phyloP scores from a whole-genome alignment of 805 yeast genomes.

The Candida lessepsii region DNA sequence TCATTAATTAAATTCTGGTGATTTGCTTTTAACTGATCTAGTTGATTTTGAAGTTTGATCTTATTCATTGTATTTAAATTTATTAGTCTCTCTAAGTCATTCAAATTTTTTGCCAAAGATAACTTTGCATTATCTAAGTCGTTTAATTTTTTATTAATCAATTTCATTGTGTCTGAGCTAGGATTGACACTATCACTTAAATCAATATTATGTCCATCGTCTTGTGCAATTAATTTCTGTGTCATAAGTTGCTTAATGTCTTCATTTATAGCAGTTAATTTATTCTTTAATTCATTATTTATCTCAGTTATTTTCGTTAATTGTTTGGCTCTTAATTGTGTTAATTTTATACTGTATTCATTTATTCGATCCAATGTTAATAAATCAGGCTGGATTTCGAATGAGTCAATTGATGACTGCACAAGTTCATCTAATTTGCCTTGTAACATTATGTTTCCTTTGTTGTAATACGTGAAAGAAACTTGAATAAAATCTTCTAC shows the following conservation, averaged over 20 bases:
- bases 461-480: too few species aligned
- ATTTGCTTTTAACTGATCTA: constrained; percentile 35
- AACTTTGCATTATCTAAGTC: constrained; percentile 48
- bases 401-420: constrained; percentile 44
- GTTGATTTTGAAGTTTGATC: constrained; percentile 36
- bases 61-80: constrained; percentile 30
- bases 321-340: constrained; percentile 24
- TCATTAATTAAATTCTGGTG: constrained; percentile 26
- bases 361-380: constrained; percentile 45
- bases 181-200: background rate
- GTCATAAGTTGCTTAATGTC: constrained; percentile 18
- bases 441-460: constrained; percentile 23
- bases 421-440: constrained; percentile 36
- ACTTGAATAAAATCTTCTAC: too few species aligned
- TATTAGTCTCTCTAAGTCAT: constrained; percentile 46
- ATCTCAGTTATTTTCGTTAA: constrained; percentile 16
- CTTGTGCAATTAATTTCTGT: constrained; percentile 1
- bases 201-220: constrained; percentile 13
- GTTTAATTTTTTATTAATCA: constrained; percentile 25
- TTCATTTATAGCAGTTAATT: constrained; percentile 13
- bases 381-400: constrained; percentile 52
- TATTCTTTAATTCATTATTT: constrained; percentile 12
- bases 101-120: constrained; percentile 50
- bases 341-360: constrained; percentile 25
- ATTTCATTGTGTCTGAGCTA: constrained; percentile 25